Evolutionary conservation across 495 filamentous ascomycete species (phyloP).

Genomic region (Extremus antarcticus): DNA sequence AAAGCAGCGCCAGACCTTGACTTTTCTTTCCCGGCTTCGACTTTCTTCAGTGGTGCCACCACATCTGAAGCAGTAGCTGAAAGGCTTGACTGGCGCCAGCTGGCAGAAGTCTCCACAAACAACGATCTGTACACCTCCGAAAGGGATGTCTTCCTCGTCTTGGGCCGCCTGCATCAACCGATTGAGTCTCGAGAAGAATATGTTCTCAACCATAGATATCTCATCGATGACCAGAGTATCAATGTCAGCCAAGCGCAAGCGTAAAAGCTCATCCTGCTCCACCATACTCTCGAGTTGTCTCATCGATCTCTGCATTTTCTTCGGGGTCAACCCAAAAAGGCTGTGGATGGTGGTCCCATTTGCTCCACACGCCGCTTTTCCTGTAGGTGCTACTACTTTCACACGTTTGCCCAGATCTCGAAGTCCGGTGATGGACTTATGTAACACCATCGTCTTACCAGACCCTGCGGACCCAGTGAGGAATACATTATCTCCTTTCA

Average conservation of each 20-base stretch:
- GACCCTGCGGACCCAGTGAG: slow-evolving; percentile 51
- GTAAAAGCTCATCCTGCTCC: slow-evolving; percentile 30
- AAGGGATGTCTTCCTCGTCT: slow-evolving; percentile 3
- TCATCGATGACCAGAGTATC: slow-evolving; percentile 40
- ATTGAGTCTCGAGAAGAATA: slow-evolving; percentile 45
- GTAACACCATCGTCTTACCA: slow-evolving; percentile 48
- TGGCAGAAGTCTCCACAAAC: slow-evolving; percentile 38
- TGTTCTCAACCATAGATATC: slow-evolving; percentile 46
- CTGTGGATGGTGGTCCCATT: slow-evolving; percentile 43
- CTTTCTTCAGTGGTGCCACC: slow-evolving; percentile 8
- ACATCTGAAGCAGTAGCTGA: slow-evolving; percentile 27
- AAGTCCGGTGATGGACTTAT: slow-evolving; percentile 34
- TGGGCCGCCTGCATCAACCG: slow-evolving; percentile 38
- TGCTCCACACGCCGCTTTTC: slow-evolving; percentile 41
- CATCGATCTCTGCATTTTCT: slow-evolving; percentile 24
- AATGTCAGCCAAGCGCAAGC: slow-evolving; percentile 38
- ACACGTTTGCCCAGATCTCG: slow-evolving; percentile 29
- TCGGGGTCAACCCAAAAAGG: slow-evolving; percentile 42
- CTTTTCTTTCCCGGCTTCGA: neutral
- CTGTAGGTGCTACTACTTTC: slow-evolving; percentile 45
- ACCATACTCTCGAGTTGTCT: slow-evolving; percentile 17
- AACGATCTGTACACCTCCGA: slow-evolving; percentile 40
- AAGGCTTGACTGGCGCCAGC: slow-evolving; percentile 36
- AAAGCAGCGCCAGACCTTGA: slow-evolving; percentile 3
- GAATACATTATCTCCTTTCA: slow-evolving; percentile 41